Conservation (phyloP, 2,329 filamentous ascomycete genomes). For the Mycosphaerella arachidis region DNA sequence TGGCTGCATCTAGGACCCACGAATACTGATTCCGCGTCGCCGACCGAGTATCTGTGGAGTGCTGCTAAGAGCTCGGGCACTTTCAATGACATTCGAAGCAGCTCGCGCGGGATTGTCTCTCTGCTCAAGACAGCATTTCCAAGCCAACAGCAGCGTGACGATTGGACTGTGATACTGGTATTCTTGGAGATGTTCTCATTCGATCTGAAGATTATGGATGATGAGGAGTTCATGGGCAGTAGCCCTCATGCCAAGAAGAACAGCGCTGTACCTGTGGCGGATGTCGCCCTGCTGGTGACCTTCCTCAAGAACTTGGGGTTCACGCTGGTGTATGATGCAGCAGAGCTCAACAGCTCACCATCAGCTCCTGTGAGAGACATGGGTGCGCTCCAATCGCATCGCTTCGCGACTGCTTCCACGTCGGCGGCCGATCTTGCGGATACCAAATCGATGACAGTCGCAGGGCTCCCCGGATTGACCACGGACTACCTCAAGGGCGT, state of each 20-base stretch:
- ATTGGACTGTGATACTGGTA: slow-evolving; percentile 85
- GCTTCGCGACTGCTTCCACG: slow-evolving; percentile 1
- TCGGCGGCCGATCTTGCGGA: slow-evolving; percentile 20
- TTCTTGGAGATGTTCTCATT: slow-evolving; percentile 95
- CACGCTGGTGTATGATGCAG: slow-evolving; percentile 76
- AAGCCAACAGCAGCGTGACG: slow-evolving; percentile 45
- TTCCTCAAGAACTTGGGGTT: slow-evolving; percentile 93
- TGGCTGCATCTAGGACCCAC: slow-evolving; percentile 71
- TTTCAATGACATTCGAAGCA: slow-evolving; percentile 53
- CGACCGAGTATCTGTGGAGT: slow-evolving; percentile 82
- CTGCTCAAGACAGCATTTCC: slow-evolving; percentile 44
- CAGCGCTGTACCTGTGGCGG: slow-evolving; percentile 64
- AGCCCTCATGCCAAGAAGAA: slow-evolving; percentile 39
- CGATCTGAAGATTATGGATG: slow-evolving; percentile 85
- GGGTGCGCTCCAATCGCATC: background rate
- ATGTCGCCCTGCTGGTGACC: slow-evolving; percentile 68
- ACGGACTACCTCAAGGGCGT: slow-evolving; percentile 74
- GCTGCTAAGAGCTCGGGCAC: slow-evolving; percentile 55
- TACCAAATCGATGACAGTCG: slow-evolving; percentile 44
- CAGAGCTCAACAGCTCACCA: slow-evolving; percentile 44
- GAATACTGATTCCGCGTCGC: slow-evolving; percentile 47
- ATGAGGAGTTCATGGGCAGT: slow-evolving; percentile 72
- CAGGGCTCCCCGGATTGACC: slow-evolving; percentile 66
- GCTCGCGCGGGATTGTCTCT: slow-evolving; percentile 55
- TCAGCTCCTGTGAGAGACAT: background rate